phyloP scores from a whole-genome alignment of 2,329 filamentous ascomycete species.

The Aaosphaeria arxii region DNA sequence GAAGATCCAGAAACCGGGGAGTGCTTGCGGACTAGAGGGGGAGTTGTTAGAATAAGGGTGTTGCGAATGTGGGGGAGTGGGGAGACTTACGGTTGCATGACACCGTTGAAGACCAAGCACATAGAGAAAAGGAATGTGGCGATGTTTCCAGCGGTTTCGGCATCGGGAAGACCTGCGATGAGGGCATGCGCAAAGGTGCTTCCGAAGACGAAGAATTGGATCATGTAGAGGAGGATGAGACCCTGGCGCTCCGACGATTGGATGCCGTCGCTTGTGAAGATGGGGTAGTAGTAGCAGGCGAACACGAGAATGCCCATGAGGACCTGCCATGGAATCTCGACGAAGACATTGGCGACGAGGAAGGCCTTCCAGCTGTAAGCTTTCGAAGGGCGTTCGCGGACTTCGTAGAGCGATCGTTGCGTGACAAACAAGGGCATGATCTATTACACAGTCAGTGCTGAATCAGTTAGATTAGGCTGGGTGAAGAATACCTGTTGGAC shows the following conservation, averaged over 20 bases:
- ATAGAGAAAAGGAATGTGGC: conserved; percentile 58
- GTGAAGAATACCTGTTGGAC: conserved; percentile 45
- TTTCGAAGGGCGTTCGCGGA: conserved; percentile 62
- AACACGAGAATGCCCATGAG: conserved; percentile 63
- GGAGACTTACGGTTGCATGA: conserved; percentile 48
- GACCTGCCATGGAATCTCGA: conserved; percentile 67
- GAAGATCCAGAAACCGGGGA: conserved; percentile 74
- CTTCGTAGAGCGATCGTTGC: conserved; percentile 59
- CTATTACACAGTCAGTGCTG: conserved; percentile 15
- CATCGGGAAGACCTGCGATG: conserved; percentile 65
- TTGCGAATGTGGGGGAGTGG: no score
- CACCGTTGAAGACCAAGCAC: conserved; percentile 50
- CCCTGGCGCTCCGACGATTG: conserved; percentile 55
- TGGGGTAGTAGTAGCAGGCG: conserved; percentile 64
- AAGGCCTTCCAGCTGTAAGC: conserved; percentile 75
- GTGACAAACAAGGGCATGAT: conserved; percentile 60
- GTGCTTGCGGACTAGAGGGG: conserved; percentile 41
- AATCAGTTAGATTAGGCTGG: conserved; percentile 5
- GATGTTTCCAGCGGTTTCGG: conserved; percentile 62
- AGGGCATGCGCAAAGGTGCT: conserved; percentile 70
- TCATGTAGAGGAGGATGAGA: conserved; percentile 62
- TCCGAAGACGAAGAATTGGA: conserved; percentile 66
- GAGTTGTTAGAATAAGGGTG: no score
- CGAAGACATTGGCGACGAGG: conserved; percentile 67
- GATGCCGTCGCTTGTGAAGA: conserved; percentile 24